phyloP scores from a whole-genome alignment of 306 rosid species.

The Gastrolobium bilobum region DNA sequence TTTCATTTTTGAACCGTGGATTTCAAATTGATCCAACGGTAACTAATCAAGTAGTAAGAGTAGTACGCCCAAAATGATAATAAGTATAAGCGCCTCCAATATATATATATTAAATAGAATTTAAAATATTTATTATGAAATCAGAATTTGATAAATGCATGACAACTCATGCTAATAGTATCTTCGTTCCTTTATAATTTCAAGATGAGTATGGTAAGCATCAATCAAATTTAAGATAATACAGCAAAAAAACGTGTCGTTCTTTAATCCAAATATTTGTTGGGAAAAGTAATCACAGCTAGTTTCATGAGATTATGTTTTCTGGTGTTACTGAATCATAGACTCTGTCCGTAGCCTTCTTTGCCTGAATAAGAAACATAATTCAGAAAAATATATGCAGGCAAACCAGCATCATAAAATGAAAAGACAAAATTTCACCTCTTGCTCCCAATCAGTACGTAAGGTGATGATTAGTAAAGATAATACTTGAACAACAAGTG shows the following conservation, averaged over 20 bases:
- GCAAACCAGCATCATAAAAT: not conserved
- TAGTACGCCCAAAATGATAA: too few relatives aligned
- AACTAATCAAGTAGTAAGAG: too few relatives aligned
- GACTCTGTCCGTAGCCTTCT: conserved; percentile 63
- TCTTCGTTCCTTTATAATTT: too few relatives aligned
- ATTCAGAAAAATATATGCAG: not conserved
- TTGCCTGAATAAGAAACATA: conserved; percentile 47
- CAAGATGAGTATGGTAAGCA: too few relatives aligned
- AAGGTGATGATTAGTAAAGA: conserved; percentile 56
- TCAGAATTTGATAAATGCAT: too few relatives aligned
- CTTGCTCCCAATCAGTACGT: conserved; percentile 72
- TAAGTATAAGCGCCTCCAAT: too few relatives aligned
- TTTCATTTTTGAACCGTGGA: too few relatives aligned
- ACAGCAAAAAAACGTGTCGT: not conserved
- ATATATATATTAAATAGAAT: too few relatives aligned
- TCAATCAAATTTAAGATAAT: too few relatives aligned
- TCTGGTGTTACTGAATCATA: conserved; percentile 44
- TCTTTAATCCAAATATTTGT: not conserved
- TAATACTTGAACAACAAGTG: conserved; percentile 62
- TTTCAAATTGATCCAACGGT: too few relatives aligned
- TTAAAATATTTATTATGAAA: too few relatives aligned
- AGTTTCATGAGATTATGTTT: conserved; percentile 35
- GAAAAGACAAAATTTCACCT: conserved; percentile 48
- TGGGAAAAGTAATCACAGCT: not conserved
- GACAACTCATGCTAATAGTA: too few relatives aligned